Conservation (phyloP, 2,329 filamentous ascomycete species). For the Mariannaea elegans region DNA sequence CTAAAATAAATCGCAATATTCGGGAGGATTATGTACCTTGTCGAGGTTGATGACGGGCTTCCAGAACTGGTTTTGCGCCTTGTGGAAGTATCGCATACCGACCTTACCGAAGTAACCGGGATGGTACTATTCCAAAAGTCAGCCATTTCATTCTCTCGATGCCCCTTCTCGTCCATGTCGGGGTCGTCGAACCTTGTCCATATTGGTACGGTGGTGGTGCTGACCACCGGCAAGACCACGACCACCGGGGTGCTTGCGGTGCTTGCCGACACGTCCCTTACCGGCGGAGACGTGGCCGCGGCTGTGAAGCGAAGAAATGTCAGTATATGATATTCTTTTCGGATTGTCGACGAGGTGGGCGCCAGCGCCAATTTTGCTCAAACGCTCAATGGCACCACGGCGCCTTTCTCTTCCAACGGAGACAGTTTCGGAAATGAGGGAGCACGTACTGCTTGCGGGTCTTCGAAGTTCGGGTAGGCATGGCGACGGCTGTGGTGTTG, state of each 20-base stretch:
- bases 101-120: conserved; percentile 99
- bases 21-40: conserved; percentile 70
- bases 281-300: conserved; percentile 98
- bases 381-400: background rate
- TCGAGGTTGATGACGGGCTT: conserved; percentile 99
- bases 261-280: conserved; percentile 98
- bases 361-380: background rate
- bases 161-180: conserved; percentile 46
- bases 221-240: conserved; percentile 96
- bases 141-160: conserved; percentile 34
- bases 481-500: conserved; percentile 61
- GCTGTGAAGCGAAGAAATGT: conserved; percentile 58
- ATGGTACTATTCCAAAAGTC: conserved; percentile 73
- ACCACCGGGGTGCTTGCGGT: conserved; percentile 89
- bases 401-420: background rate
- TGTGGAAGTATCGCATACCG: conserved; percentile 97
- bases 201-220: conserved; percentile 75
- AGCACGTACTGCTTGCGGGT: conserved; percentile 79
- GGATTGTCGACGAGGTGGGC: conserved; percentile 29
- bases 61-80: conserved; percentile 95
- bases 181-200: conserved; percentile 79
- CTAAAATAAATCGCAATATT: conserved; percentile 19
- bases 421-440: conserved; percentile 8
- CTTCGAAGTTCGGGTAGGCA: conserved; percentile 80
- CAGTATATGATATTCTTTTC: conserved; percentile 34